Evolutionary conservation across 2,329 filamentous ascomycete species (phyloP).

Genomic region (Talaromyces sp.): DNA sequence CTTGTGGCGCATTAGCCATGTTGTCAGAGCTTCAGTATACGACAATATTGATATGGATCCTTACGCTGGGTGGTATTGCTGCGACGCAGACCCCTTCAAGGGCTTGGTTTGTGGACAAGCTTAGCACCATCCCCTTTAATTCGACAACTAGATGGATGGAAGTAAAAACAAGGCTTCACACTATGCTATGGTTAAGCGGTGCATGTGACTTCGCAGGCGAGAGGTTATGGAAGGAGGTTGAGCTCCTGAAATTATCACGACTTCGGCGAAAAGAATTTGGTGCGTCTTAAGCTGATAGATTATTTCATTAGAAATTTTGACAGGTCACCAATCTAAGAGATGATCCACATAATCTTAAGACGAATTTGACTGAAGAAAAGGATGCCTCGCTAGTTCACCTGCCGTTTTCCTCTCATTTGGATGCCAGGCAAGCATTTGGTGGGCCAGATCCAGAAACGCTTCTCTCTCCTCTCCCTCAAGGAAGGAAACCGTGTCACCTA

Average conservation of each 20-base stretch:
- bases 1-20: not conserved
- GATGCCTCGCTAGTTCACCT: slow-evolving; percentile 30
- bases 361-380: slow-evolving; percentile 26
- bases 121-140: not conserved
- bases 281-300: not conserved
- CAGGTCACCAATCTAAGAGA: not conserved
- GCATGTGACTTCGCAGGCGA: slow-evolving; percentile 10
- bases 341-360: no score
- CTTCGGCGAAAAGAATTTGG: not conserved
- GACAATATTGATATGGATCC: slow-evolving; percentile 22
- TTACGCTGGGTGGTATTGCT: slow-evolving; percentile 11
- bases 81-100: not conserved
- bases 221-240: slow-evolving; percentile 22
- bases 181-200: slow-evolving; percentile 4
- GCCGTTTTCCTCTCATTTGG: slow-evolving; percentile 31
- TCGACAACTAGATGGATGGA: not conserved
- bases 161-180: not conserved
- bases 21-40: not conserved
- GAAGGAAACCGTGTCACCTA: slow-evolving; percentile 31
- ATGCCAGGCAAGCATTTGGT: slow-evolving; percentile 35
- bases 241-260: not conserved
- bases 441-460: slow-evolving; percentile 33
- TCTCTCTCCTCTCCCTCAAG: slow-evolving; percentile 33
- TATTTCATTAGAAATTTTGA: not conserved
- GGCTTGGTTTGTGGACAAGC: slow-evolving; percentile 2